Percentiles rank a stretch among this genome's conserved stretches.
These are phyloP conservation scores for Backusella liffmaniae DNA, from an alignment of 192 early-diverging fungal species.

Conservation along the genomic window DNA sequence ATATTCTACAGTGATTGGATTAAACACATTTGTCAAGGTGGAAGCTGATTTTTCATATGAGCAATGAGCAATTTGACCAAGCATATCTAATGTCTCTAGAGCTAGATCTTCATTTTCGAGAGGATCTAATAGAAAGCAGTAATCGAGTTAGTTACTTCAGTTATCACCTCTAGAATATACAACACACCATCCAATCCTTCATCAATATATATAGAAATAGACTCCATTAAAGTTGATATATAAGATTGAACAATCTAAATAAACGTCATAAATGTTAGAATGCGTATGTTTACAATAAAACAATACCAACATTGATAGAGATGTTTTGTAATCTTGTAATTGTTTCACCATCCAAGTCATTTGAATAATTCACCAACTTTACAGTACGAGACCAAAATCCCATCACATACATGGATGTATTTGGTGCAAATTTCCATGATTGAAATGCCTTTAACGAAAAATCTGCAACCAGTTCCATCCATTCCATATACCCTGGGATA, in stretches of 20 bases:
- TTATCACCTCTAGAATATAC: not conserved
- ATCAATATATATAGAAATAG: constrained; percentile 44
- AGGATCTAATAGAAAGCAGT: constrained; percentile 42
- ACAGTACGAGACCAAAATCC: constrained; percentile 88
- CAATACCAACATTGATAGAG: constrained; percentile 34
- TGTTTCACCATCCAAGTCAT: constrained; percentile 32
- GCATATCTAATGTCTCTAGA: constrained; percentile 64
- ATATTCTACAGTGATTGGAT: constrained; percentile 62
- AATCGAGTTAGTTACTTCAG: constrained; percentile 2
- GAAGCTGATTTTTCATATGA: constrained; percentile 61
- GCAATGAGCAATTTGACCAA: constrained; percentile 66
- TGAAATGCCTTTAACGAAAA: constrained; percentile 66
- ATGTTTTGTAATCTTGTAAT: constrained; percentile 47
- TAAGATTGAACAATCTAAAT: constrained; percentile 46
- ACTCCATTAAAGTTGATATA: constrained; percentile 50
- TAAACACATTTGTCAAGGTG: constrained; percentile 47
- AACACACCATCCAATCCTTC: constrained; percentile 53
- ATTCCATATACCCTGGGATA: constrained; percentile 60
- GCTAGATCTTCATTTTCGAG: constrained; percentile 66
- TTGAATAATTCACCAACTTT: constrained; percentile 45
- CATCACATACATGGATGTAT: constrained; percentile 64
- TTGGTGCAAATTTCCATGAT: constrained; percentile 67
- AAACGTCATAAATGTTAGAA: not conserved
- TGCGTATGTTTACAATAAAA: constrained; percentile 15
- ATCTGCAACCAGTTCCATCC: constrained; percentile 58